Base-by-base conservation (phyloP, 805 yeast genomes). In the Kodamaea kaohsiungensis region DNA sequence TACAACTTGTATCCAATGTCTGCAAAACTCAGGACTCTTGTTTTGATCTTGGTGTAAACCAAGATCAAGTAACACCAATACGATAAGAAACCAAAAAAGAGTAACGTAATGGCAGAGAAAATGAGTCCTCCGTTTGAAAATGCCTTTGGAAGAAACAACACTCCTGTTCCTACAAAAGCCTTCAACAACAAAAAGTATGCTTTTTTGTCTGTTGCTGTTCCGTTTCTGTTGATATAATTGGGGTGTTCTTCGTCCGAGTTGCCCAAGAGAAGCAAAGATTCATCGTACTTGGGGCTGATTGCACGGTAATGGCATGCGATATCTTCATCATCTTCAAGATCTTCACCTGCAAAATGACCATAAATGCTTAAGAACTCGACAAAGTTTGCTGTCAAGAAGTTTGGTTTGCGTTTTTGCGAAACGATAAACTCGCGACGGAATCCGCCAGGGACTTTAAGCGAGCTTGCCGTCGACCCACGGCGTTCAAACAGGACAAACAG, bases 301-400 rank as follows among this genome's bases (percentile, higher is more conserved):
- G 70, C 63, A 33, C 60, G 62, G 57, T 77, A 81, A 56, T 77
- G 81, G 57, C 85, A 82, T 1, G 82, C 81, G 65, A 72, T 75
- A 63, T 85, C 91, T 17, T 72, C 75, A 52, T 81, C 86, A 63
- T 84, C 88, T 61, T 87, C 93, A 52, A 88, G 77, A 40, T 85
- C 83, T 68, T 88, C 95, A 65, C 96, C 96, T 1, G 95, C 95
- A 70, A 89, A 89, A 72, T 89, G 93, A 6, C 96, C 96, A 68
- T 89, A 89, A 7, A 89, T 78, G 58, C 88, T 85, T 46, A 89
- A 72, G 63, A 89, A 89, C 66, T 89, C 95, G 60, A 88, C 75
- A 59, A 89, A 89, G 67, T 88, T 89, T 55, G 83, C 79, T 0
- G 96, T 85, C 40, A 88, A 67, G 53, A 85, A 77, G 8, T 84